phyloP scores from a whole-genome alignment of 441 rosid species.

The Manihot esculenta region DNA sequence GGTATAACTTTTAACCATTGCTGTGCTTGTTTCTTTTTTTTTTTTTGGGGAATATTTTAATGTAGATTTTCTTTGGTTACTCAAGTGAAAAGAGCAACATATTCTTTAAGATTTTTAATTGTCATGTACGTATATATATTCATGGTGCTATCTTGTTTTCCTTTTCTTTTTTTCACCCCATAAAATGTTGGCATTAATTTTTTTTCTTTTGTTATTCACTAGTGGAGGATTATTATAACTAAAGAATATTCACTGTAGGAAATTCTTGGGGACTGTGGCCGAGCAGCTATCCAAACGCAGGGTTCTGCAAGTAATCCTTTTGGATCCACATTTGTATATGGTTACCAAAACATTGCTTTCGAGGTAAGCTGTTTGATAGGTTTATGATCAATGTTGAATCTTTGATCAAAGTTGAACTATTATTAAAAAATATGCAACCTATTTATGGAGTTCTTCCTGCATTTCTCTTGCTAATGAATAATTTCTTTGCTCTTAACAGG shows the following conservation, averaged over 20 bases:
- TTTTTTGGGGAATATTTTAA: neutral
- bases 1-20: conserved; percentile 40
- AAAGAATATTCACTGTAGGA: conserved; percentile 45
- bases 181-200: neutral
- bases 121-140: neutral
- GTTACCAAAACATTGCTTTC: conserved; percentile 88
- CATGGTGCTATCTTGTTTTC: neutral
- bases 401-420: neutral
- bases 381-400: conserved; percentile 1
- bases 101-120: neutral
- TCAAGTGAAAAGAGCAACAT: neutral
- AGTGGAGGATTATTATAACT: conserved; percentile 13
- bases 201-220: neutral
- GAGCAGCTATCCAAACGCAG: conserved; percentile 97
- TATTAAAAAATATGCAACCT: neutral
- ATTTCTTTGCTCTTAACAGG: conserved; percentile 43
- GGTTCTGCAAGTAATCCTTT: conserved; percentile 96
- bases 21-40: neutral
- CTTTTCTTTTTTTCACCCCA: neutral
- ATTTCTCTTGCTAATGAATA: conserved; percentile 22
- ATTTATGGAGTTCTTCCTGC: neutral
- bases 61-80: neutral
- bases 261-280: conserved; percentile 94
- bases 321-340: conserved; percentile 94
- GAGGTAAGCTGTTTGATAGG: conserved; percentile 54